These are phyloP conservation scores for Logfia minima DNA, from an alignment of 129 eudicot species.

Conservation along the genomic window DNA sequence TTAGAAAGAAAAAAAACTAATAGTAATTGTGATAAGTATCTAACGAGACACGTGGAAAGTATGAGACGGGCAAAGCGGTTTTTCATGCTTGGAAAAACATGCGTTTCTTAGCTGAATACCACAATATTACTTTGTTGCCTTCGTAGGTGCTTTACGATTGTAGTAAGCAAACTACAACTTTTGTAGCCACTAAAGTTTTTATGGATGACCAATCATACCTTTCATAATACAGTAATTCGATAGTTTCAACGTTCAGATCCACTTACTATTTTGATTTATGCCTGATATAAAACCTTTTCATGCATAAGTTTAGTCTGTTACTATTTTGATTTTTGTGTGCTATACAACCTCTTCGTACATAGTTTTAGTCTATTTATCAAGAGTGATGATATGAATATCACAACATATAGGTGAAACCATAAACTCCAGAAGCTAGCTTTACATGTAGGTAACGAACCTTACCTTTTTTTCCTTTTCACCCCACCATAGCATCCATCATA, in stretches of 20 bases:
- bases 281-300: no score
- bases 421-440: constrained; percentile 11
- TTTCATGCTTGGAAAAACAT: not conserved
- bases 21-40: not conserved
- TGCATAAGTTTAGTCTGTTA: no score
- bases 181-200: not conserved
- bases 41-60: constrained; percentile 11
- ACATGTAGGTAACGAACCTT: constrained; percentile 20
- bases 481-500: not conserved
- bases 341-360: no score
- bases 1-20: no score
- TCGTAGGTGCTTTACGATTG: constrained; percentile 21
- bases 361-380: no score
- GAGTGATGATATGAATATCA: no score
- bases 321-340: no score
- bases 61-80: constrained; percentile 12
- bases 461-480: constrained; percentile 21
- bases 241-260: no score
- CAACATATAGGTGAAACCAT: not conserved
- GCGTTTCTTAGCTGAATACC: constrained; percentile 21
- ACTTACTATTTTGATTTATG: no score
- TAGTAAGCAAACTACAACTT: constrained; percentile 21
- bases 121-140: constrained; percentile 20
- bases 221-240: no score
- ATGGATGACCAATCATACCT: not conserved